phyloP scores from a whole-genome alignment of 2,329 filamentous ascomycete species.

The Chaetomiaceae sp. region DNA sequence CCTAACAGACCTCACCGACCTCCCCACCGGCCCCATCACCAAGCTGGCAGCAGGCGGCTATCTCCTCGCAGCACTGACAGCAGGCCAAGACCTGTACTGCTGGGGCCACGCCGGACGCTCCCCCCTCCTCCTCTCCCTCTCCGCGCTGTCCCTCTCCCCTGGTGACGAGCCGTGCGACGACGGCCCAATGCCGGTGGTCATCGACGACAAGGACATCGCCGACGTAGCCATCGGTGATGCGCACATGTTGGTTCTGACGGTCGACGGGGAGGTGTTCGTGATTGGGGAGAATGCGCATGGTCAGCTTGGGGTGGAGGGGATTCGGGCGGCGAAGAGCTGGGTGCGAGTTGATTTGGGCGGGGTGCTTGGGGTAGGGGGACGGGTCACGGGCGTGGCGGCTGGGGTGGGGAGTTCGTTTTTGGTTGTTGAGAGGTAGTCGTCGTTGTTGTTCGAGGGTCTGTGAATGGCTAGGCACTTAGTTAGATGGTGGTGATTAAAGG shows the following conservation, averaged over 20 bases:
- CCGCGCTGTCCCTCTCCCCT: too few relatives aligned
- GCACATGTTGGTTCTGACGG: slow-evolving; percentile 54
- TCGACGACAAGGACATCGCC: slow-evolving; percentile 47
- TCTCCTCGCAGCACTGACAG: slow-evolving; percentile 52
- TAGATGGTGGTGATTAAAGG: too few relatives aligned
- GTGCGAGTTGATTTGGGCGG: slow-evolving; percentile 27
- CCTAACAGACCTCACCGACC: slow-evolving; percentile 46
- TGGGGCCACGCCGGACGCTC: slow-evolving; percentile 48
- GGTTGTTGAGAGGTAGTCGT: slow-evolving; percentile 28
- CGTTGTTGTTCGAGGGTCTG: slow-evolving; percentile 18
- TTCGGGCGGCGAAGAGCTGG: slow-evolving; percentile 32
- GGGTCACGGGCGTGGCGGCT: slow-evolving; percentile 41
- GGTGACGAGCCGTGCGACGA: too few relatives aligned
- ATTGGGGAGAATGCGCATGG: slow-evolving; percentile 54
- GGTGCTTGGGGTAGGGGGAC: slow-evolving; percentile 22
- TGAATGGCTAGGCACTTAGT: too few relatives aligned
- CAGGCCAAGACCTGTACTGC: slow-evolving; percentile 53
- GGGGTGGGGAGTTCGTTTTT: slow-evolving; percentile 49
- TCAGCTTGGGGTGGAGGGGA: slow-evolving; percentile 48
- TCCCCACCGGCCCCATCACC: slow-evolving; percentile 47
- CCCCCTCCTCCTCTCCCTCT: slow-evolving; percentile 30
- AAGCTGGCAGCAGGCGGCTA: slow-evolving; percentile 55
- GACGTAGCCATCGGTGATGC: slow-evolving; percentile 55
- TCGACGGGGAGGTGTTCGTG: slow-evolving; percentile 46
- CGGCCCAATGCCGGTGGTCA: slow-evolving; percentile 41